Base-by-base conservation (phyloP, 768 basidiomycete species). In the Cubamyces lactineus region DNA sequence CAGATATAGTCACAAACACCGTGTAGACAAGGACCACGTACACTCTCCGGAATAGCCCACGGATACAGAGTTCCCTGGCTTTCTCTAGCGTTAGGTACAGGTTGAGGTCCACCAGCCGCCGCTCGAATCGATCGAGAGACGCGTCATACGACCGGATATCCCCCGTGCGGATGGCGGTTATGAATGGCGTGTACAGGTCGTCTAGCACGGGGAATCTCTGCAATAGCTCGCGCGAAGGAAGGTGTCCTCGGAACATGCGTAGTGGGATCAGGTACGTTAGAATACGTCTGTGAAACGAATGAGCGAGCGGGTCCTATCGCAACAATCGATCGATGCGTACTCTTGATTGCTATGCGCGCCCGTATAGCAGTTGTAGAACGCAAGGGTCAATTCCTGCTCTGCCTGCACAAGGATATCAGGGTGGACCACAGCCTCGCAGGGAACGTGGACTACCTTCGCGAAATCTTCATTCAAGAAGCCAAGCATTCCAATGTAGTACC, bases 401-500 rank as follows among this genome's bases (percentile, higher is more conserved):
- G 94, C 86, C 91, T 94, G 49, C 19, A 5, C 17, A 48, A 59
- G 45, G n/a, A 42, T 28, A 13, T 45, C 34, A 49, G 43, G 26
- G 9, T 26, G 24, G 7, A 15, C 15, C 58, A 51, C 21, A 9
- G 41, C 23, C 16, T 47, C n/a, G 6, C 13, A 15, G 23, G n/a
- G 54, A 47, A 13, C 55, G n/a, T 13, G 49, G 40, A 65, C 73
- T 50, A 89, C 93, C 78, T 94, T 94, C 41, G 78, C 80, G 70
- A 93, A 96, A 51, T 96, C 91, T 72, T 98, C 97, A 69, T 92
- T 92, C 63, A 98, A 75, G 76, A 98, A 98, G 70, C 86, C 89
- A 63, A 98, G 81, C 87, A 98, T 92, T 64, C 96, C 97, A 50
- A 97, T 76, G 72, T 98, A 98, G 79, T 96, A 99, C 63, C 87